A percentile compares a stretch with the other conserved stretches of the same genome.
Evolutionary conservation across 495 filamentous ascomycete genomes (phyloP).

Genomic region (Daldinia bambusicola): DNA sequence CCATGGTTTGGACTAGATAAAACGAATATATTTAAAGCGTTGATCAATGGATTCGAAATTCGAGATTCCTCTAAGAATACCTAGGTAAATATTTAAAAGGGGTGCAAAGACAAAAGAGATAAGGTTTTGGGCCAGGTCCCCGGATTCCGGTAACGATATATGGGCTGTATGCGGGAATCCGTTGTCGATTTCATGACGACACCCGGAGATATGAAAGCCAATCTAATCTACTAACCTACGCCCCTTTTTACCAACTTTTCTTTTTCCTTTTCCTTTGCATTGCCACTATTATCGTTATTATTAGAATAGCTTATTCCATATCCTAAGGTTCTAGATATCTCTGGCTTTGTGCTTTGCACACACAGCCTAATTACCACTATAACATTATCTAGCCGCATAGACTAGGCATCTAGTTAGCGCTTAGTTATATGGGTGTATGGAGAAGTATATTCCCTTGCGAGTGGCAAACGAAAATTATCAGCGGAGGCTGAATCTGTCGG

Average conservation of each 20-base stretch:
- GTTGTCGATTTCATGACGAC: constrained; percentile 25
- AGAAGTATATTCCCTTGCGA: constrained; percentile 1
- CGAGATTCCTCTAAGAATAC: background rate
- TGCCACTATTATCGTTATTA: background rate
- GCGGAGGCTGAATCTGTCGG: constrained; percentile 4
- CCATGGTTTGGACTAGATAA: background rate
- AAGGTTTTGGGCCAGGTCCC: constrained; percentile 10
- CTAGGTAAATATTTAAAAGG: constrained; percentile 5
- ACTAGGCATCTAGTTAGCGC: constrained; percentile 2
- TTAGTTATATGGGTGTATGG: background rate
- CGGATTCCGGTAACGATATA: constrained; percentile 5
- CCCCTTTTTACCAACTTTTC: background rate
- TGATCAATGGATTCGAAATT: background rate
- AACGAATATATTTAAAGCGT: background rate
- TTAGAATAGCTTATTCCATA: background rate
- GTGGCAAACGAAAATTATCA: constrained; percentile 26
- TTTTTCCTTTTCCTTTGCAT: no score
- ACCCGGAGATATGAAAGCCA: constrained; percentile 25
- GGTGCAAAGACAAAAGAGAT: constrained; percentile 3
- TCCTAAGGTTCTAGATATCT: background rate
- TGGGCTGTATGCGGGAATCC: constrained; percentile 9
- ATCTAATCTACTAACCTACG: background rate
- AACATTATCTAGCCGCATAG: constrained; percentile 6
- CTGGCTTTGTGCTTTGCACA: constrained; percentile 1
- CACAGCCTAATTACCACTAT: constrained; percentile 3